Base-by-base conservation (phyloP, 768 basidiomycete genomes). In the Calocybe gangraenosa region DNA sequence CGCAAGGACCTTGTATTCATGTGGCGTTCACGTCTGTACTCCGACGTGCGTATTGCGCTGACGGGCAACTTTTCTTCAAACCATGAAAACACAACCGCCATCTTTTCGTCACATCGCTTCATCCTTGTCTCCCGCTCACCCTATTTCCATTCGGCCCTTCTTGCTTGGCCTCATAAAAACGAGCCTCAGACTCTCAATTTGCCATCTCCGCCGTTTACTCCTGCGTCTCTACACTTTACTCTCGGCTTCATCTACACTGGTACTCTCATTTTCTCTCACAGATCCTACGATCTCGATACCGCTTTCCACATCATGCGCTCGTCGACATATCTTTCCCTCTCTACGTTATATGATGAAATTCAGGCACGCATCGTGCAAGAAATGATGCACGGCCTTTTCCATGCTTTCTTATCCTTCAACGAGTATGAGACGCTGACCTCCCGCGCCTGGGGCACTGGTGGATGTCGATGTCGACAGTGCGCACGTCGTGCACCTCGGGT, bases 171-270 rank as follows among this genome's bases (percentile, higher is more conserved):
- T 13, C 57, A 51, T 55, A 56, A 54, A 35, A 63, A 50, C 37
- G 81, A 83, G 46, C 76, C 76, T 0, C 62, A 79, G 0, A 81
- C 77, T 0, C 65, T 96, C 9, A 80, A 74, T 0, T 77, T 97
- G 4, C 91, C 90, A 1, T 91, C 86, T 0, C 93, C 95, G 0
- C 93, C 94, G 0, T 98, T 98, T 65, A 95, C 95, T 0, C 91
- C 94, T 0, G 87, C 94, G 1, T 89, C 92, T 0, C 73, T 96
- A 3, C 91, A 95, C 60, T 97, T 97, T 62, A 91, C 91, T 31
- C 78, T 97, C 37, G 92, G 92, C 2, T 97, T 87, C 66, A 81
- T 98, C 37, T 98, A 98, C 59, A 90, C 92, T 3, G 96, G 95
- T 34, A 95, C 92, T 3, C 84, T 98, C 36, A 73, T 85, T 21